Conservation (phyloP, 108 stramenopile species). For the Nitzschia sp. region DNA sequence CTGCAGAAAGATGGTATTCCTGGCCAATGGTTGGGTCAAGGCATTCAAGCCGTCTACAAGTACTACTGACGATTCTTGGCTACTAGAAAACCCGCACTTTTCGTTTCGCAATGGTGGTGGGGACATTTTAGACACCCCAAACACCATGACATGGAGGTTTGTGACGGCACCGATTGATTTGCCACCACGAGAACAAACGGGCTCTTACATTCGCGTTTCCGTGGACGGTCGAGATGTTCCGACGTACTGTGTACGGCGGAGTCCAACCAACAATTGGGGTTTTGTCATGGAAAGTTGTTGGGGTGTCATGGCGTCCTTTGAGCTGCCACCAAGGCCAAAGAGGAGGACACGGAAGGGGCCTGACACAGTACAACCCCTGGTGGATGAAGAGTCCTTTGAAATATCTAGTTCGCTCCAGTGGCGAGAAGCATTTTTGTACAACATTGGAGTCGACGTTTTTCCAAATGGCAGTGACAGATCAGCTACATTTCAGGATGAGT, state of each 20-base stretch:
- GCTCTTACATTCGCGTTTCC: slow-evolving; percentile 70
- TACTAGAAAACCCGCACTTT: slow-evolving; percentile 7
- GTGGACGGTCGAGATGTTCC: slow-evolving; percentile 77
- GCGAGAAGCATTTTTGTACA: slow-evolving; percentile 78
- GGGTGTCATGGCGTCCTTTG: slow-evolving; percentile 69
- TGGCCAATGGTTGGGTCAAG: slow-evolving; percentile 57
- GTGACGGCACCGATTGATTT: slow-evolving; percentile 62
- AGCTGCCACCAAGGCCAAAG: slow-evolving; percentile 36
- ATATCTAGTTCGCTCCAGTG: slow-evolving; percentile 58
- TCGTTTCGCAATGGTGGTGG: neutral
- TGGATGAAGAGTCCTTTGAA: slow-evolving; percentile 48
- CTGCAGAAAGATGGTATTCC: slow-evolving; percentile 72
- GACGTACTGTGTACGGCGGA: slow-evolving; percentile 66
- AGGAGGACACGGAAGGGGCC: no score
- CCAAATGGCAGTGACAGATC: slow-evolving; percentile 59
- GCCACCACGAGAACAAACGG: slow-evolving; percentile 47
- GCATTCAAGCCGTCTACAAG: slow-evolving; percentile 9
- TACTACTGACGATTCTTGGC: neutral
- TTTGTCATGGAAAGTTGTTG: slow-evolving; percentile 81
- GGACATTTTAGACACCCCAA: slow-evolving; percentile 17
- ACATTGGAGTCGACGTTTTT: slow-evolving; percentile 52
- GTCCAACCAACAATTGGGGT: slow-evolving; percentile 77
- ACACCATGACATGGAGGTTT: slow-evolving; percentile 71
- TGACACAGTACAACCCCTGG: slow-evolving; percentile 9
- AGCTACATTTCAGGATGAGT: slow-evolving; percentile 33